Conservation (phyloP, 2,329 filamentous ascomycete genomes). For the Elsinoe arachidis region DNA sequence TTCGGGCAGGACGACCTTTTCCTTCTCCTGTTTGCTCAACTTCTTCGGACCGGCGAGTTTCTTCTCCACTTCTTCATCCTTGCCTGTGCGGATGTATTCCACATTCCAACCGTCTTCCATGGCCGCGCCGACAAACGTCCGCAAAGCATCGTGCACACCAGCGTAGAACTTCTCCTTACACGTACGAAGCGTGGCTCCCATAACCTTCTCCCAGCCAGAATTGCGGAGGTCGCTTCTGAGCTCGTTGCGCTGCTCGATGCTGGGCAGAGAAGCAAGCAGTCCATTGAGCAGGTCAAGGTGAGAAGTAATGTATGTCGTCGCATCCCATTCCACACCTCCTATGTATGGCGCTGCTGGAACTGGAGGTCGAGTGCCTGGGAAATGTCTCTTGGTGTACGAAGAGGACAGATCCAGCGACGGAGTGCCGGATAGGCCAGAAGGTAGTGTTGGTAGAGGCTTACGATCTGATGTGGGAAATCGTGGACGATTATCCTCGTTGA, state of each 20-base stretch:
- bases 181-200: constrained; percentile 73
- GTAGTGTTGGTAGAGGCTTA: constrained; percentile 13
- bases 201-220: constrained; percentile 83
- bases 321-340: constrained; percentile 96
- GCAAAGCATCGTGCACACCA: constrained; percentile 77
- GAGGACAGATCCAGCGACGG: neutral
- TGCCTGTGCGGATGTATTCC: constrained; percentile 65
- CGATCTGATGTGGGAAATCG: constrained; percentile 22
- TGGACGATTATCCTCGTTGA: constrained; percentile 17
- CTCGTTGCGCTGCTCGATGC: constrained; percentile 59
- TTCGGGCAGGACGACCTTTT: constrained; percentile 15
- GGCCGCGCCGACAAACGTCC: constrained; percentile 84
- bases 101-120: constrained; percentile 83
- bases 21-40: constrained; percentile 15
- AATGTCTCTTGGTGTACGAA: constrained; percentile 55
- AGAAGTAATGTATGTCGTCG: constrained; percentile 88
- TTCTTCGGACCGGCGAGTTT: constrained; percentile 32
- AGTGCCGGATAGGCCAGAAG: neutral
- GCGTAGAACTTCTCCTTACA: constrained; percentile 99
- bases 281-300: constrained; percentile 92
- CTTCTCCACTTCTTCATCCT: constrained; percentile 33
- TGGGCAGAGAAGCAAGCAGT: constrained; percentile 72
- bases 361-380: constrained; percentile 77
- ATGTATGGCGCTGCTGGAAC: constrained; percentile 93
- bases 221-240: constrained; percentile 70